phyloP scores from a whole-genome alignment of 1,284 basidiomycete species.

The Apiotrichum montevideense region DNA sequence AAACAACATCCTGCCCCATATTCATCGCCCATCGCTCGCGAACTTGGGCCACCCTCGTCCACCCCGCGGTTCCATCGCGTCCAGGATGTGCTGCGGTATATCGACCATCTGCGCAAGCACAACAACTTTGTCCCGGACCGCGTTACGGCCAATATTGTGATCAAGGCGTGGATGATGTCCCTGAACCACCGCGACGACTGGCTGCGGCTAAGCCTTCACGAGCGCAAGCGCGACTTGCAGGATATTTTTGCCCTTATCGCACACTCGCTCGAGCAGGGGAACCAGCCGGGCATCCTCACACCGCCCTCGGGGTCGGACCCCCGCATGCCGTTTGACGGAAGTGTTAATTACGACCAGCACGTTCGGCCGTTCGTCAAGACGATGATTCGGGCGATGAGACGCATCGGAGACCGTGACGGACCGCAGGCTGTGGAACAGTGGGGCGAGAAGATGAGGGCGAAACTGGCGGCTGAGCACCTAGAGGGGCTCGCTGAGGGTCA shows the following conservation, averaged over 20 bases:
- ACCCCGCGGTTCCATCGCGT: conserved; percentile 24
- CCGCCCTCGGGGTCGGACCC: neutral
- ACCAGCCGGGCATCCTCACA: neutral
- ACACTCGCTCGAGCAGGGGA: conserved; percentile 7
- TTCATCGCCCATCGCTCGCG: neutral
- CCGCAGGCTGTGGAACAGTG: conserved; percentile 17
- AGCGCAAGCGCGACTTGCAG: conserved; percentile 6
- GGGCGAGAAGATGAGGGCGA: conserved; percentile 4
- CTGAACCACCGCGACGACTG: conserved; percentile 3
- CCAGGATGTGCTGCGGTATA: conserved; percentile 23
- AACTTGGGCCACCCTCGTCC: neutral
- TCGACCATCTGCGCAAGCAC: conserved; percentile 24
- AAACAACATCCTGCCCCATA: conserved; percentile 7
- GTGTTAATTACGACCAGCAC: conserved; percentile 19
- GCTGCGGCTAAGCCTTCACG: neutral
- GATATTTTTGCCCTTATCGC: conserved; percentile 17
- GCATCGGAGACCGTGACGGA: conserved; percentile 25
- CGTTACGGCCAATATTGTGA: conserved; percentile 37
- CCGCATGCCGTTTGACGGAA: neutral
- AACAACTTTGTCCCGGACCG: conserved; percentile 38
- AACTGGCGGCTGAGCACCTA: neutral
- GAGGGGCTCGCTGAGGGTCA: no score
- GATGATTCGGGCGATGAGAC: conserved; percentile 22
- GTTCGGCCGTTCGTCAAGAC: conserved; percentile 31
- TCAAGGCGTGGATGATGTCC: conserved; percentile 33